phyloP scores from a whole-genome alignment of 352 stramenopile genomes.

The Pythium apleroticum region DNA sequence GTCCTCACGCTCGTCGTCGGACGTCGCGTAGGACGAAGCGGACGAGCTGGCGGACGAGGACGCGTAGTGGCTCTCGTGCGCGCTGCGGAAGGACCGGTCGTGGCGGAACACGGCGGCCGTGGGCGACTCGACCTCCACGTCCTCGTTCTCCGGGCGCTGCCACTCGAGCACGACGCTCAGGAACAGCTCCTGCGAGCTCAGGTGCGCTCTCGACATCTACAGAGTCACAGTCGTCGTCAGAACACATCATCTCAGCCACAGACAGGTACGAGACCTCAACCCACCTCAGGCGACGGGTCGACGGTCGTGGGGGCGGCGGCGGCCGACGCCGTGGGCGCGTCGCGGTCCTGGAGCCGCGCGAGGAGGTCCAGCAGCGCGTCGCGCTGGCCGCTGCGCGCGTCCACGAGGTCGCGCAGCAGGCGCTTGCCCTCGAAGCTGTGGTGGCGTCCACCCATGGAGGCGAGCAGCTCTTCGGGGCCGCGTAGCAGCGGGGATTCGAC shows the following conservation, averaged over 20 bases:
- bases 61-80: neutral
- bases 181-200: slow-evolving; percentile 81
- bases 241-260: neutral
- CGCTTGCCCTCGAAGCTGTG: slow-evolving; percentile 33
- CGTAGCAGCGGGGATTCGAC: slow-evolving; percentile 30
- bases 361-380: slow-evolving; percentile 35
- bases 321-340: neutral
- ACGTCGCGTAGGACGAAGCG: slow-evolving; percentile 21
- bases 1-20: slow-evolving; percentile 21
- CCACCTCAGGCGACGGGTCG: slow-evolving; percentile 29
- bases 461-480: slow-evolving; percentile 22
- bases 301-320: neutral
- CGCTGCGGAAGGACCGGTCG: slow-evolving; percentile 17
- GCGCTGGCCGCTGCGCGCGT: slow-evolving; percentile 9
- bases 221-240: neutral
- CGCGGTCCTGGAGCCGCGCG: slow-evolving; percentile 29
- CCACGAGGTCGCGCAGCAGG: slow-evolving; percentile 41
- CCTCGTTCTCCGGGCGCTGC: slow-evolving; percentile 35
- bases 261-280: too few species aligned
- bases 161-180: slow-evolving; percentile 81
- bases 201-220: slow-evolving; percentile 38
- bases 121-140: slow-evolving; percentile 13
- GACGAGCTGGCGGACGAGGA: slow-evolving; percentile 15
- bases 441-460: slow-evolving; percentile 1
- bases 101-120: slow-evolving; percentile 24